Conservation (phyloP, 257 asterid species). For the Solanum infundibuliforme region DNA sequence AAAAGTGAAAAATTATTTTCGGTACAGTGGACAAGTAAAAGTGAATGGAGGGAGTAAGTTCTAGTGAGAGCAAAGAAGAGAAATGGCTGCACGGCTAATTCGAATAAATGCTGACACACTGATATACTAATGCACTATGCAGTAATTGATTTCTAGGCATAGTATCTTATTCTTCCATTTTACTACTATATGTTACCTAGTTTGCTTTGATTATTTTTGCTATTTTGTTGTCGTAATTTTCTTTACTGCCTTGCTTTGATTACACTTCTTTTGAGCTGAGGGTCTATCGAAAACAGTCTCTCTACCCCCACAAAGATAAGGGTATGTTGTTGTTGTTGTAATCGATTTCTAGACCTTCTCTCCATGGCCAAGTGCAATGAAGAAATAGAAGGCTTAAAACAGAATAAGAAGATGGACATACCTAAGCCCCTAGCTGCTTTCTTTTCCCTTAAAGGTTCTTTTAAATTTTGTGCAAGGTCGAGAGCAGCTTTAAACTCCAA, state of each 20-base stretch:
- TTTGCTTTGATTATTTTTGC: neutral
- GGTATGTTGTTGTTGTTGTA: neutral
- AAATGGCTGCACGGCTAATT: neutral
- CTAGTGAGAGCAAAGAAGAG: neutral
- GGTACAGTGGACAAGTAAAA: neutral
- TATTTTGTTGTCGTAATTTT: neutral
- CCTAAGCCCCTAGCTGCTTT: conserved; percentile 99
- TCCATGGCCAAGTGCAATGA: neutral
- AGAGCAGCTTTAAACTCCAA: conserved; percentile 78
- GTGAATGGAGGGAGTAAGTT: neutral
- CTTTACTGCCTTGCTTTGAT: neutral
- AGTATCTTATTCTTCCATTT: neutral
- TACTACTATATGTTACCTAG: neutral
- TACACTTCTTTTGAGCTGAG: neutral
- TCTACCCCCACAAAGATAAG: neutral
- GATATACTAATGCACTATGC: neutral
- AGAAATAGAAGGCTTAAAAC: neutral
- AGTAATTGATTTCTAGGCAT: neutral
- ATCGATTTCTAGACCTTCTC: neutral
- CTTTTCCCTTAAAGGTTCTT: conserved; percentile 83
- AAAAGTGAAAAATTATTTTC: neutral
- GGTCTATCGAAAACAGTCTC: neutral
- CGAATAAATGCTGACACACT: neutral
- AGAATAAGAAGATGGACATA: conserved; percentile 11
- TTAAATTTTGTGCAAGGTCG: conserved; percentile 67